phyloP scores from a whole-genome alignment of 495 filamentous ascomycete genomes.

The Aspergillus cavernicola region DNA sequence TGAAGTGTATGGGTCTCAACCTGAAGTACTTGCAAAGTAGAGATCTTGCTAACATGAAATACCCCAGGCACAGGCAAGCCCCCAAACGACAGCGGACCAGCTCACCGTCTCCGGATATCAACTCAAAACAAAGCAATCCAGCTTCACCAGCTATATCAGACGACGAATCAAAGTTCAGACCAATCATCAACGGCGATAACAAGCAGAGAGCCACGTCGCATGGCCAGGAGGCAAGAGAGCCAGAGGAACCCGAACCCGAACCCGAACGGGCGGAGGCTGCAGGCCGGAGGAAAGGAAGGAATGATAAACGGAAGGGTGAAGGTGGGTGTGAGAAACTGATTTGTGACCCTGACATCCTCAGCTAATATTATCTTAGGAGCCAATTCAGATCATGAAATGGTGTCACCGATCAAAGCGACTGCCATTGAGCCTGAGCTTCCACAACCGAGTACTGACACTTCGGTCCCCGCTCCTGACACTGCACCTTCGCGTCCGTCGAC shows the following conservation, averaged over 20 bases:
- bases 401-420: constrained; percentile 37
- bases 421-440: constrained; percentile 38
- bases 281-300: constrained; percentile 68
- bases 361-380: constrained; percentile 13
- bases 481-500: constrained; percentile 42
- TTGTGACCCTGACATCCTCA: not conserved
- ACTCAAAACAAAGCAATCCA: constrained; percentile 43
- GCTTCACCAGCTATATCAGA: constrained; percentile 63
- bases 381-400: constrained; percentile 39
- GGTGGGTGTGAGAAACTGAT: constrained; percentile 48
- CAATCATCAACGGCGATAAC: constrained; percentile 50
- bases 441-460: constrained; percentile 52
- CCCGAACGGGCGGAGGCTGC: constrained; percentile 64
- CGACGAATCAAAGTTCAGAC: constrained; percentile 54
- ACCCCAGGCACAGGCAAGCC: constrained; percentile 48
- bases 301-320: constrained; percentile 69
- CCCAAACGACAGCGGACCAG: constrained; percentile 69
- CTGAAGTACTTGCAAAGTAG: not conserved
- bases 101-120: constrained; percentile 64
- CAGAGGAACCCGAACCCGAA: constrained; percentile 63
- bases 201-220: constrained; percentile 63
- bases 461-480: constrained; percentile 43
- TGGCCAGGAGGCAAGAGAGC: constrained; percentile 66
- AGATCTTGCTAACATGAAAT: constrained; percentile 20
- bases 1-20: constrained; percentile 69